Percentiles rank a stretch among this genome's conserved stretches.
Conservation (phyloP, 2,329 filamentous ascomycete species). For the Magnaporthiopsis rhizophila region DNA sequence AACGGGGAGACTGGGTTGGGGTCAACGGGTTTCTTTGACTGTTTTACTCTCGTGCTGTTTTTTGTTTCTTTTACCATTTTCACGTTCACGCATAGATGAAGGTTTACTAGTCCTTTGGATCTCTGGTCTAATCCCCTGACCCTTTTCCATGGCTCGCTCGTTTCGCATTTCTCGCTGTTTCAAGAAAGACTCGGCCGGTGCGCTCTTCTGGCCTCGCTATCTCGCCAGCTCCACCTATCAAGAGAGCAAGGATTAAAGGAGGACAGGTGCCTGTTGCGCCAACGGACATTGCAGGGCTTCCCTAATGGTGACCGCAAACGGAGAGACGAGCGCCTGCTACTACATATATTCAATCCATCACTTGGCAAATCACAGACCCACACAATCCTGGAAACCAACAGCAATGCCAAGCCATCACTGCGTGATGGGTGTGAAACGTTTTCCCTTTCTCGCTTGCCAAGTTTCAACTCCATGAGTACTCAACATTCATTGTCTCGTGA, state of each 20-base stretch:
- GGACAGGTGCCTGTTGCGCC: background rate
- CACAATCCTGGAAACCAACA: background rate
- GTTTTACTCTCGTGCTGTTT: conserved; percentile 1
- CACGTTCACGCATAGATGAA: conserved; percentile 9
- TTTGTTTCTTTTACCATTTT: conserved; percentile 3
- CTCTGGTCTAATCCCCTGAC: background rate
- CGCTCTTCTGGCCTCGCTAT: background rate
- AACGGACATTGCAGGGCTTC: background rate
- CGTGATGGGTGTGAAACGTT: too few species aligned
- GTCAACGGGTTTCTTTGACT: conserved; percentile 1
- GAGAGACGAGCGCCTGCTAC: background rate
- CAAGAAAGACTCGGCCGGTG: background rate
- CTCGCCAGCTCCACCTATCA: background rate
- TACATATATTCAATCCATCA: background rate
- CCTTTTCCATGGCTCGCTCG: background rate
- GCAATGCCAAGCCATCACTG: background rate
- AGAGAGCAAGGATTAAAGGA: background rate
- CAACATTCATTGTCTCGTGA: too few species aligned
- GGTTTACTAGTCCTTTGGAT: conserved; percentile 2
- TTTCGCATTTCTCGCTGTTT: background rate
- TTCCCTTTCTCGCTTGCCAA: too few species aligned
- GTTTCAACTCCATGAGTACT: too few species aligned
- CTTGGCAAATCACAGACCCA: background rate
- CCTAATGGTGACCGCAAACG: background rate
- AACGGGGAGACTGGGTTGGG: background rate